phyloP scores from a whole-genome alignment of 2,329 filamentous ascomycete species.

The Leptoxyphium fumago region DNA sequence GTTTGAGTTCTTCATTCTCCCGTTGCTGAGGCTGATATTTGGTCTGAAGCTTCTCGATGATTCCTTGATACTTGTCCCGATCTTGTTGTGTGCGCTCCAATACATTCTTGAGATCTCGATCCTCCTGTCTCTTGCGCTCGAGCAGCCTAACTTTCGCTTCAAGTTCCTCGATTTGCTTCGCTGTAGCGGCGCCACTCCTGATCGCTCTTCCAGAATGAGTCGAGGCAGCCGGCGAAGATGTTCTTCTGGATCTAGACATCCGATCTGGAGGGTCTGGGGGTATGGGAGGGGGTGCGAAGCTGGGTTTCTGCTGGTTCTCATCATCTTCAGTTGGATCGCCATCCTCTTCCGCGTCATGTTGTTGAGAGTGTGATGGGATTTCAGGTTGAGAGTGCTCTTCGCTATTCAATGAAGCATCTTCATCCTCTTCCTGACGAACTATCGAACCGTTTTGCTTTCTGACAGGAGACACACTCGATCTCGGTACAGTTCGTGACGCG shows the following conservation, averaged over 20 bases:
- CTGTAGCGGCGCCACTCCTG: constrained; percentile 35
- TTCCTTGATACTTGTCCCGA: constrained; percentile 61
- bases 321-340: constrained; percentile 2
- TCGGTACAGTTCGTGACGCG: neutral
- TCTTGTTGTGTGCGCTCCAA: constrained; percentile 64
- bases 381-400: too few species aligned
- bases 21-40: constrained; percentile 78
- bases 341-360: neutral
- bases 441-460: neutral
- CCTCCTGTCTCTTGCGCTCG: constrained; percentile 74
- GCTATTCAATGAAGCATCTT: neutral
- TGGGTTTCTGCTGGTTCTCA: constrained; percentile 9
- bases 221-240: constrained; percentile 19
- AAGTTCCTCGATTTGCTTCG: constrained; percentile 67
- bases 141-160: constrained; percentile 76
- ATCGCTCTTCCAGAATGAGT: constrained; percentile 18
- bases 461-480: neutral
- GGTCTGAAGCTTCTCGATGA: constrained; percentile 79
- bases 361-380: neutral
- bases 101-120: constrained; percentile 68
- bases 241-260: constrained; percentile 13
- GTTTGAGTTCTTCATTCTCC: constrained; percentile 63
- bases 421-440: neutral
- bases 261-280: constrained; percentile 10
- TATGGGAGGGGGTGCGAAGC: constrained; percentile 18